These are phyloP conservation scores for Spiromastix sp. DNA, from an alignment of 2,329 filamentous ascomycete species.

Conservation along the genomic window DNA sequence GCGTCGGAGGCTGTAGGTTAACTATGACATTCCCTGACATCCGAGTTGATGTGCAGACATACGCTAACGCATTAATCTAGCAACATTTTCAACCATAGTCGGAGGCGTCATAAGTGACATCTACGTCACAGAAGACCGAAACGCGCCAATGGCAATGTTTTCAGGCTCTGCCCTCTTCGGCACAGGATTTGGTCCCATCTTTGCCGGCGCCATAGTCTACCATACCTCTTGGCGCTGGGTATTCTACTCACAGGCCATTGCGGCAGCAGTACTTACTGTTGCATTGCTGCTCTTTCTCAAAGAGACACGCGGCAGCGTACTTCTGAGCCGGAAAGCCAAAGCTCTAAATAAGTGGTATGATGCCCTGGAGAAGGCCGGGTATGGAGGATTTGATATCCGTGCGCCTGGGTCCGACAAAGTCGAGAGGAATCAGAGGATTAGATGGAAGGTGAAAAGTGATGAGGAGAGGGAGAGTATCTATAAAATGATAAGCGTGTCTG, in stretches of 20 bases:
- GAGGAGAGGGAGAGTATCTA: slow-evolving; percentile 60
- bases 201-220: slow-evolving; percentile 59
- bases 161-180: slow-evolving; percentile 68
- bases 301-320: slow-evolving; percentile 71
- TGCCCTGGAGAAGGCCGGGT: slow-evolving; percentile 55
- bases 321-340: slow-evolving; percentile 65
- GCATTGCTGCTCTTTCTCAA: slow-evolving; percentile 61
- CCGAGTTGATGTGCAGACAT: neutral
- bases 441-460: slow-evolving; percentile 72
- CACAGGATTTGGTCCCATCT: slow-evolving; percentile 66
- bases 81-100: slow-evolving; percentile 73
- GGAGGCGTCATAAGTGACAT: slow-evolving; percentile 87
- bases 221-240: slow-evolving; percentile 71
- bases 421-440: slow-evolving; percentile 44
- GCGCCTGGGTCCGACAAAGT: slow-evolving; percentile 12
- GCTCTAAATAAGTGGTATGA: slow-evolving; percentile 72
- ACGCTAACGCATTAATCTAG: slow-evolving; percentile 13
- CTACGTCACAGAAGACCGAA: slow-evolving; percentile 66
- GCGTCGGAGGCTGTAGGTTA: slow-evolving; percentile 60
- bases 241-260: slow-evolving; percentile 75
- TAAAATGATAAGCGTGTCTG: slow-evolving; percentile 62
- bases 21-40: neutral
- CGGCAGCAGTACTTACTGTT: slow-evolving; percentile 52
- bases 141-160: slow-evolving; percentile 84
- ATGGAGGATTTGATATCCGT: slow-evolving; percentile 20